phyloP scores from a whole-genome alignment of 1,284 basidiomycete genomes.

The Mycena sp. region DNA sequence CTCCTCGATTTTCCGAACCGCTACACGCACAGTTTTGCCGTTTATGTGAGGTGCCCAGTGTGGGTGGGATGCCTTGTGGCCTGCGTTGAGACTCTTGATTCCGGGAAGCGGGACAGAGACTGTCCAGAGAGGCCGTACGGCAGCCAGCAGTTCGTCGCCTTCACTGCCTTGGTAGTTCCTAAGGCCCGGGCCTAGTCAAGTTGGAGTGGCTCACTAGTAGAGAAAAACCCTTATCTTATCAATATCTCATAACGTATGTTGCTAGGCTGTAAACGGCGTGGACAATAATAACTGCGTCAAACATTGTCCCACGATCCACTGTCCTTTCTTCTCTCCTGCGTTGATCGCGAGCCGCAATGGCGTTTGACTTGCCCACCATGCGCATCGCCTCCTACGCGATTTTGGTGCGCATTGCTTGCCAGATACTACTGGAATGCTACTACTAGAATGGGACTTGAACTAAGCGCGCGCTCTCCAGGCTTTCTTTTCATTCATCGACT shows the following conservation, averaged over 20 bases:
- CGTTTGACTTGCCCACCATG: slow-evolving; percentile 30
- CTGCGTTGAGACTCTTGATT: background rate
- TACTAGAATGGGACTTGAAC: too few species aligned
- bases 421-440: too few species aligned
- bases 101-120: background rate
- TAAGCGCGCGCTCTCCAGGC: too few species aligned
- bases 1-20: background rate
- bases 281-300: slow-evolving; percentile 7
- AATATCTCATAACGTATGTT: too few species aligned
- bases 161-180: too few species aligned
- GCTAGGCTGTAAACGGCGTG: too few species aligned
- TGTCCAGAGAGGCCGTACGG: background rate
- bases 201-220: too few species aligned
- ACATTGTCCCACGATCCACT: slow-evolving; percentile 20
- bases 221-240: too few species aligned
- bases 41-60: background rate
- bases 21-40: background rate
- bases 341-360: slow-evolving; percentile 28
- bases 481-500: slow-evolving; percentile 30
- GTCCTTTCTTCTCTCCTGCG: slow-evolving; percentile 18
- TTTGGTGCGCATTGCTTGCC: slow-evolving; percentile 1
- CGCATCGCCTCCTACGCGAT: slow-evolving; percentile 23
- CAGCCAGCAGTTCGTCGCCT: background rate
- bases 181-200: too few species aligned
- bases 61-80: background rate